These are phyloP conservation scores for Beauveria varroae DNA, from an alignment of 2,329 filamentous ascomycete genomes.

Conservation along the genomic window DNA sequence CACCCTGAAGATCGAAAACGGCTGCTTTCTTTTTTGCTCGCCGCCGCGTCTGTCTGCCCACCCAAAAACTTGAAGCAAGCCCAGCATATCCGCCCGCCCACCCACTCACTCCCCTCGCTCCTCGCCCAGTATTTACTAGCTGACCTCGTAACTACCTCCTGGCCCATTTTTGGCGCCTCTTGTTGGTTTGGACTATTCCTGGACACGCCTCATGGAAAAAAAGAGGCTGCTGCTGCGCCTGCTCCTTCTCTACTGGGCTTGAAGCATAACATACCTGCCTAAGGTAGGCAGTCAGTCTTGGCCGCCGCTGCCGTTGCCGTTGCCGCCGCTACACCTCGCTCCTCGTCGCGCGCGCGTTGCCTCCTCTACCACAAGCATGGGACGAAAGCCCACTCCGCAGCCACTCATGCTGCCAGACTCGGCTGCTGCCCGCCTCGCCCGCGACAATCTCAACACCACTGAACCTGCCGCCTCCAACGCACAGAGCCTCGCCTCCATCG, in stretches of 20 bases:
- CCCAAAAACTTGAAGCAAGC: neutral
- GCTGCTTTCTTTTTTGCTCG: no score
- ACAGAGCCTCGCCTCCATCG: slow-evolving; percentile 24
- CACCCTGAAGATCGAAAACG: no score
- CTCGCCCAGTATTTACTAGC: neutral
- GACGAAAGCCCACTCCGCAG: slow-evolving; percentile 51
- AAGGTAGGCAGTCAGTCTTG: neutral
- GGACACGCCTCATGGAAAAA: slow-evolving; percentile 1
- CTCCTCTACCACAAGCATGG: slow-evolving; percentile 31
- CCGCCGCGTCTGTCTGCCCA: neutral
- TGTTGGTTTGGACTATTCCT: neutral
- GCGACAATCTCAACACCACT: slow-evolving; percentile 11
- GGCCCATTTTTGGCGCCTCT: neutral
- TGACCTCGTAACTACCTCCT: neutral
- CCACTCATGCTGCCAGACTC: slow-evolving; percentile 45
- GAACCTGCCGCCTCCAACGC: slow-evolving; percentile 10
- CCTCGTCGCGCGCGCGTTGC: neutral
- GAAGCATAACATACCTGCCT: neutral
- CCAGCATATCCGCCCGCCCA: neutral
- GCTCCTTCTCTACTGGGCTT: neutral
- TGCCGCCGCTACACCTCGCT: neutral
- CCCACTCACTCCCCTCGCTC: neutral
- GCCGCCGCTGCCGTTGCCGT: neutral
- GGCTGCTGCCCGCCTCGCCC: slow-evolving; percentile 20
- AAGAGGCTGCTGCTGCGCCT: slow-evolving; percentile 4